Base-by-base conservation (phyloP, 192 early-diverging fungal genomes). In the Entomortierella parvispora region DNA sequence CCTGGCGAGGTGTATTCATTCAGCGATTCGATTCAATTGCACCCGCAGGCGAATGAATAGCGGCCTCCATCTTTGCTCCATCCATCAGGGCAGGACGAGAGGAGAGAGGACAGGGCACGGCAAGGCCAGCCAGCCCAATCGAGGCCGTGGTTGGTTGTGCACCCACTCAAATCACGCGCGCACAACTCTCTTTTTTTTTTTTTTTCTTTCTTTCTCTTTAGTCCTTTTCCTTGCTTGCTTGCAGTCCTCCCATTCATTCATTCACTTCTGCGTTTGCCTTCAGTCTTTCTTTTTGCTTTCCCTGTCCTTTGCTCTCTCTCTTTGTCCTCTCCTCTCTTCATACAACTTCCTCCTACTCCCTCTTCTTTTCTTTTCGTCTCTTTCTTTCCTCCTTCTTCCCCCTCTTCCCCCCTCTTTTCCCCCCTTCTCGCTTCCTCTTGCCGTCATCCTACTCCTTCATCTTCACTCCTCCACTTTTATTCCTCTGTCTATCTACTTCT, bases 381-480 rank as follows among this genome's bases (percentile, higher is more conserved):
- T 40, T 47, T 11, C 12, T 26, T 37, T 23, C 4, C 2, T 34
- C 11, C 48, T 17, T 33, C 61, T 29, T 32, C 28, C n/a, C 26
- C 18, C 44, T n/a, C 29, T 34, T 25, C 53, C 53, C 18, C 15
- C 29, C 5, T 12, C 33, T 20, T 57, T 34, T 34, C 51, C 51
- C 32, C 28, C n/a, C n/a, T 53, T 53, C 32, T 53, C 3, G 20
- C 33, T 23, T 57, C 55, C 32, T 40, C 55, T 9, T 37, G 12
- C 2, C 2, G n/a, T 22, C 34, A 29, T 37, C 23, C 32, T 33
- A 6, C 32, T 34, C 29, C 55, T 57, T 23, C 29, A 22, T 56
- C 40, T 53, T 53, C 28, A 53, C 51, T 53, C n/a, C 51, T 31
- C 45, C 50, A 23, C 25, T 29, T 28, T 52, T 23, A 52, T 15